These are phyloP conservation scores for Metschnikowia sp. DNA, from an alignment of 805 yeast species.

Conservation along the genomic window DNA sequence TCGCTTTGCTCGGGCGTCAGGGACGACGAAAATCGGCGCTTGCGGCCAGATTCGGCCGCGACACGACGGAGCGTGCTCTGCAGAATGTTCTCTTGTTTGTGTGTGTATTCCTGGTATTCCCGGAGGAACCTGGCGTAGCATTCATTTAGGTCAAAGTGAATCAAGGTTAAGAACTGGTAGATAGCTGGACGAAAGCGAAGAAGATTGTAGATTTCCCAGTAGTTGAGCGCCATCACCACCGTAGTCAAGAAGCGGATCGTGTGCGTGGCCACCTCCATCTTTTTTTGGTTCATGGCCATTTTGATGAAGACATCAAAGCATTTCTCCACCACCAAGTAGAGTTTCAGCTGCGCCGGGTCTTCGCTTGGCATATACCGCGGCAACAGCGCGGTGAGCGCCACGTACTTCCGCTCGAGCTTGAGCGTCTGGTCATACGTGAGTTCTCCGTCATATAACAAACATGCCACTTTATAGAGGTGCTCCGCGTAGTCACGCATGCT, in stretches of 20 bases:
- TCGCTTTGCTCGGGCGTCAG: slow-evolving; percentile 10
- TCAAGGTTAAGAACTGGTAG: slow-evolving; percentile 37
- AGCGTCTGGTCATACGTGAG: slow-evolving; percentile 13
- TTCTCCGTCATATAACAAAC: slow-evolving; percentile 22
- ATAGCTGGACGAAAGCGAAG: slow-evolving; percentile 42
- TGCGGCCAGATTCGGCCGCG: slow-evolving; percentile 1
- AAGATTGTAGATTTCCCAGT: slow-evolving; percentile 44
- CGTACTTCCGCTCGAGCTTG: slow-evolving; percentile 24
- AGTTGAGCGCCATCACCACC: slow-evolving; percentile 35
- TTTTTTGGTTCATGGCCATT: slow-evolving; percentile 28
- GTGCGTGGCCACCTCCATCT: slow-evolving; percentile 30
- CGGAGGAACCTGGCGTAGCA: slow-evolving; percentile 34
- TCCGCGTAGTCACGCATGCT: slow-evolving; percentile 36
- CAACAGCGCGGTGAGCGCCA: slow-evolving; percentile 23
- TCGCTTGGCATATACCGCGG: slow-evolving; percentile 19
- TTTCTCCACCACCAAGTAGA: slow-evolving; percentile 34
- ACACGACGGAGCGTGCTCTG: not conserved
- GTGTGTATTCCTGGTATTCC: slow-evolving; percentile 30
- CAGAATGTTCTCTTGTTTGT: slow-evolving; percentile 15
- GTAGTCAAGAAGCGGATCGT: slow-evolving; percentile 37
- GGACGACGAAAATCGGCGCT: slow-evolving; percentile 4
- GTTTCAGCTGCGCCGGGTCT: slow-evolving; percentile 29
- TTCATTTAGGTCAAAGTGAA: slow-evolving; percentile 39
- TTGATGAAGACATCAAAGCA: slow-evolving; percentile 39
- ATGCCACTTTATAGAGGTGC: slow-evolving; percentile 32